phyloP scores from a whole-genome alignment of 805 yeast genomes.

The Starmera dryadoides region DNA sequence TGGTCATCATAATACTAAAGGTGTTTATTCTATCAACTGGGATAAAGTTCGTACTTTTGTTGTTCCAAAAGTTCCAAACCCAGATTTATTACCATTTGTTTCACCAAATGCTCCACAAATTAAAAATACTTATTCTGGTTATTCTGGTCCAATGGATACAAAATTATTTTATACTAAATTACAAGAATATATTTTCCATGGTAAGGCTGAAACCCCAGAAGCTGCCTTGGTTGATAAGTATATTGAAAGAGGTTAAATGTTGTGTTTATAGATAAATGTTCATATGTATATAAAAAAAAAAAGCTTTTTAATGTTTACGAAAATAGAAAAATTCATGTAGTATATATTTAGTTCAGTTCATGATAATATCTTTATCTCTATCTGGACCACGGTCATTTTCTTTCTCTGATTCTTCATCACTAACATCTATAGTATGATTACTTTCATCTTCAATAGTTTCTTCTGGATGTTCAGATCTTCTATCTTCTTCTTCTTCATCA shows the following conservation, averaged over 20 bases:
- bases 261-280: no score
- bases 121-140: constrained; percentile 63
- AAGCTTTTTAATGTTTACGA: background rate
- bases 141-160: constrained; percentile 64
- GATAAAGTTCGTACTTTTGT: constrained; percentile 84
- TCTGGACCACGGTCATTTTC: constrained; percentile 5
- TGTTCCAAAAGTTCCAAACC: constrained; percentile 48
- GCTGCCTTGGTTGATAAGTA: constrained; percentile 17
- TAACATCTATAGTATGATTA: no score
- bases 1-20: constrained; percentile 70
- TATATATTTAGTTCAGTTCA: no score
- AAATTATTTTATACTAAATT: constrained; percentile 65
- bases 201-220: constrained; percentile 40
- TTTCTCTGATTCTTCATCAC: constrained; percentile 3
- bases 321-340: background rate
- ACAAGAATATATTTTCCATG: constrained; percentile 69
- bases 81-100: constrained; percentile 65
- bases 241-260: constrained; percentile 23
- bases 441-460: constrained; percentile 8
- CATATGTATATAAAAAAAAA: background rate
- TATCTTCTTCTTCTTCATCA: constrained; percentile 9
- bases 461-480: no score
- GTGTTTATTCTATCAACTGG: constrained; percentile 77
- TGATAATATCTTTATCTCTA: constrained; percentile 17
- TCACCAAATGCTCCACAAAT: constrained; percentile 67